Base-by-base conservation (phyloP, 495 filamentous ascomycete species). In the Oidiodendron maius region DNA sequence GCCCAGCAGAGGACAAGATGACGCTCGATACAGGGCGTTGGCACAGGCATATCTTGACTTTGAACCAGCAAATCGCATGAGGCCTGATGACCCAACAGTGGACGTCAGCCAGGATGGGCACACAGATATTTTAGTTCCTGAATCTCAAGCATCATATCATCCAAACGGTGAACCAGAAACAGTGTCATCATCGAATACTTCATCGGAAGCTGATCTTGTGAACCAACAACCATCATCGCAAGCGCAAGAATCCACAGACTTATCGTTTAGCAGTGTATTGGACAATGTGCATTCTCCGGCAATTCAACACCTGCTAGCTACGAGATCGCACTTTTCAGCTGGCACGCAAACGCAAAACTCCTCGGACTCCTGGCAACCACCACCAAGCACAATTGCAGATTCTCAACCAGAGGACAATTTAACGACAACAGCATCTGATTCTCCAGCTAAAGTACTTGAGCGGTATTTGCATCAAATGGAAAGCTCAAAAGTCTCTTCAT, bases 21-120 rank as follows among this genome's bases (percentile, higher is more conserved):
- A 90, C 63, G 68, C 69, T 3, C 61, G 64, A 49, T 87, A 90
- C 61, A 68, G 82, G 21, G 71, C 71, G 15, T 70, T 86, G 34
- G 79, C 82, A 16, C 60, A 65, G 12, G 81, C 77, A 11, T 85
- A 85, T 48, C 50, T 85, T 4, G 61, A 71, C 40, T 87, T 85
- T 46, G 65, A 80, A 44, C 60, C 71, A 15, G 39, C 52, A 3
- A 63, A 65, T 17, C 59, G 59, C 40, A 64, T 56, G 38, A 18
- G 6, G 17, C 6, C 57, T 15, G 16, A 42, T 11, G 20, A 46
- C 11, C 44, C 66, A n/a, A 42, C 47, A 38, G 13, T 43, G 13
- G 40, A 16, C 4, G 40, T 52, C 9, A 36, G 15, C 23, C 24
- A 34, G 32, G 51, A 56, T 39, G 23, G 16, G 24, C 39, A 51